These are phyloP conservation scores for Marasmius fiardii DNA, from an alignment of 1,284 basidiomycete genomes.

Conservation along the genomic window DNA sequence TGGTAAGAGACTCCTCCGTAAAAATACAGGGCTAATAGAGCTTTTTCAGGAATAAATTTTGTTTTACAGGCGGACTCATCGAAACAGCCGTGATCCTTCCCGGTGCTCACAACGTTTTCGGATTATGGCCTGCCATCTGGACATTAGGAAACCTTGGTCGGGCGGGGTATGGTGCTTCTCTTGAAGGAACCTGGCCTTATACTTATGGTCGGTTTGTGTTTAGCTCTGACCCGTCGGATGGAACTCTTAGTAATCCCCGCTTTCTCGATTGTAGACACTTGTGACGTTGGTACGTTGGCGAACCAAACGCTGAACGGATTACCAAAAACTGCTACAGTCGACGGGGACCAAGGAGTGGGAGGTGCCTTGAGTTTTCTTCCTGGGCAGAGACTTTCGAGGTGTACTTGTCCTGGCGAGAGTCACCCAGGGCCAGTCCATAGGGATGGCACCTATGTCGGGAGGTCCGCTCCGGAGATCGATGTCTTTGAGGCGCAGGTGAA, in stretches of 20 bases:
- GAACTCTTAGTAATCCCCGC: no score
- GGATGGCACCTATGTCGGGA: slow-evolving; percentile 55
- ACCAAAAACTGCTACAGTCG: slow-evolving; percentile 7
- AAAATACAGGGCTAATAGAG: no score
- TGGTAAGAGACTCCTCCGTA: no score
- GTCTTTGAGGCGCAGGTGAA: slow-evolving; percentile 20
- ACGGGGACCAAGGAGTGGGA: not conserved
- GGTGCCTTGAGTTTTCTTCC: not conserved
- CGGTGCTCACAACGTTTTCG: slow-evolving; percentile 8
- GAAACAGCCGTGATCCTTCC: slow-evolving; percentile 26
- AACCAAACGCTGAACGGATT: slow-evolving; percentile 39
- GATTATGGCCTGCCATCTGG: slow-evolving; percentile 45
- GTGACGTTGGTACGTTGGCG: slow-evolving; percentile 53
- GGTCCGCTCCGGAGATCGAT: slow-evolving; percentile 52
- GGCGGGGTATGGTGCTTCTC: slow-evolving; percentile 44
- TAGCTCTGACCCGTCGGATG: no score
- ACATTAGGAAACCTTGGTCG: slow-evolving; percentile 75
- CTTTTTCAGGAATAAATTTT: slow-evolving; percentile 46
- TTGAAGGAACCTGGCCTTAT: slow-evolving; percentile 53
- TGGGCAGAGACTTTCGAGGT: not conserved
- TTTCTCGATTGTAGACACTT: slow-evolving; percentile 48
- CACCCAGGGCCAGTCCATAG: slow-evolving; percentile 58
- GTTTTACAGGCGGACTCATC: slow-evolving; percentile 49
- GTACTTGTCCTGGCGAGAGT: slow-evolving; percentile 51
- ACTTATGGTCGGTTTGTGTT: no score